A percentile compares a stretch with the other conserved stretches of the same genome.
Evolutionary conservation across 768 basidiomycete genomes (phyloP).

Genomic region (Russula abietina): DNA sequence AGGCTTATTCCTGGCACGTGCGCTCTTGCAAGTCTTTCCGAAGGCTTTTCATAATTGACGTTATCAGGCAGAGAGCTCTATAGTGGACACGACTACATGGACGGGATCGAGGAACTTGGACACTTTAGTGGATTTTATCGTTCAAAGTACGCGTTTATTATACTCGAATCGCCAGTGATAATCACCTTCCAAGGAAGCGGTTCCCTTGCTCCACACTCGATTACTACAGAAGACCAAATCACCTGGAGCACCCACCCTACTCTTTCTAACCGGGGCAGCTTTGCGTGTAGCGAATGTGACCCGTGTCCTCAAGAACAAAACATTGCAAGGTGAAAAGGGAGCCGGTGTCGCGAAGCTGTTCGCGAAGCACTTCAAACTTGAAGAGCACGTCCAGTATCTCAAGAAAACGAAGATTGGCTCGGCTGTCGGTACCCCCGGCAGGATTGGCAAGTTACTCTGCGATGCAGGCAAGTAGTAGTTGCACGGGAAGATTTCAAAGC

Average conservation of each 20-base stretch:
- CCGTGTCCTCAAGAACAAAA: constrained; percentile 61
- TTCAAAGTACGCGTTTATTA: constrained; percentile 46
- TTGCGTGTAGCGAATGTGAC: constrained; percentile 87
- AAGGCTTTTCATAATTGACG: constrained; percentile 43
- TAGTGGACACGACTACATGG: constrained; percentile 73
- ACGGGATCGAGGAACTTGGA: constrained; percentile 66
- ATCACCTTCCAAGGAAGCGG: constrained; percentile 37
- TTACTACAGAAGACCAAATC: constrained; percentile 70
- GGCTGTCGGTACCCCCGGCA: constrained; percentile 88
- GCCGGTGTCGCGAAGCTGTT: constrained; percentile 94
- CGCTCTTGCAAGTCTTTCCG: constrained; percentile 13
- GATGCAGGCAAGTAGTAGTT: constrained; percentile 49
- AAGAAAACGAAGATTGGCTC: constrained; percentile 78
- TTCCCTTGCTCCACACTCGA: constrained; percentile 62
- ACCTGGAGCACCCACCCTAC: constrained; percentile 78
- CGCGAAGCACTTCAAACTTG: constrained; percentile 88
- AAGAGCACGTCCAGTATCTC: constrained; percentile 81
- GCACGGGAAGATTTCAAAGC: neutral
- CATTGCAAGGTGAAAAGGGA: constrained; percentile 70
- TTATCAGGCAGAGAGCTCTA: constrained; percentile 55
- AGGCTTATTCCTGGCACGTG: constrained; percentile 67
- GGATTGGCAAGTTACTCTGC: constrained; percentile 79
- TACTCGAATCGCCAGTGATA: neutral
- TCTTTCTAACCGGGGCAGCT: constrained; percentile 85
- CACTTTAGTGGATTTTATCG: constrained; percentile 67